phyloP scores from a whole-genome alignment of 148 eudicot species.

The Hydrangea macrophylla region DNA sequence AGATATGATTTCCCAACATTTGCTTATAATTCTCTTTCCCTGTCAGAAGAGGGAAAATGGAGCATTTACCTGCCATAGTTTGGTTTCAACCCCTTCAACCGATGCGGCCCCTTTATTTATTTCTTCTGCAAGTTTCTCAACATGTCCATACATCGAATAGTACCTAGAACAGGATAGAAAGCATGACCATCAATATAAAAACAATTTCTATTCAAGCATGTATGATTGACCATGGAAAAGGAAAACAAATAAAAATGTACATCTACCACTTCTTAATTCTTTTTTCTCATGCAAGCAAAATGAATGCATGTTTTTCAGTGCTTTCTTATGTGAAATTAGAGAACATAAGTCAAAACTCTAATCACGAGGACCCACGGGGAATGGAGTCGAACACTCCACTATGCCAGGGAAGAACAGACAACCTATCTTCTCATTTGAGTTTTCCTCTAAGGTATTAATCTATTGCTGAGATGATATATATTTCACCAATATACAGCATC shows the following conservation, averaged over 20 bases:
- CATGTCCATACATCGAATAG: constrained; percentile 95
- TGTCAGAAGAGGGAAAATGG: not conserved
- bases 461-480: too few relatives aligned
- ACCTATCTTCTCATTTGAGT: not conserved
- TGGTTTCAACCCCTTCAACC: constrained; percentile 91
- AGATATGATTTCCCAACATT: not conserved
- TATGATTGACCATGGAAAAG: not conserved
- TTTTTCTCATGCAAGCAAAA: not conserved
- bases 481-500: too few relatives aligned
- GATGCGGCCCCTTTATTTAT: constrained; percentile 88
- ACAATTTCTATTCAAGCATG: not conserved
- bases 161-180: constrained; percentile 43
- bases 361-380: not conserved
- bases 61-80: constrained; percentile 73
- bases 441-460: not conserved
- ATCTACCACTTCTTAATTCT: not conserved
- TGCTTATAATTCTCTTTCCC: not conserved
- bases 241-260: not conserved
- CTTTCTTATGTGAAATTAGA: not conserved
- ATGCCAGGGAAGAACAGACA: not conserved
- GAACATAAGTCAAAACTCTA: not conserved
- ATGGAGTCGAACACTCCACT: not conserved
- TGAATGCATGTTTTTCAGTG: not conserved
- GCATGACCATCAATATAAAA: not conserved
- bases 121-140: constrained; percentile 77